These are phyloP conservation scores for Dalbergia cochinchinensis DNA, from an alignment of 306 rosid genomes.

Conservation along the genomic window DNA sequence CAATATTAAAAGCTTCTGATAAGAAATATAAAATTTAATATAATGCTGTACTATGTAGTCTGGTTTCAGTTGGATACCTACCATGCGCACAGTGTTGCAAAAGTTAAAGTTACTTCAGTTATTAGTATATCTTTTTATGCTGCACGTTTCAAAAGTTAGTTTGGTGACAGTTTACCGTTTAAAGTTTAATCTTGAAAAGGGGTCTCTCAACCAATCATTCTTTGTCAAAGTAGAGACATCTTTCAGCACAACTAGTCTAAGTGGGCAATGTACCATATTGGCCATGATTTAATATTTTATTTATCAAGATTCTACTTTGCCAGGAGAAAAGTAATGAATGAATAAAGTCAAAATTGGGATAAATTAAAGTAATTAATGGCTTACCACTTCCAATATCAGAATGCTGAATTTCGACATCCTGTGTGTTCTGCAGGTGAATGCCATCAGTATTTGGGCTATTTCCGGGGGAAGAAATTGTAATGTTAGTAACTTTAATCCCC, in stretches of 20 bases:
- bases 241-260: conserved; percentile 40
- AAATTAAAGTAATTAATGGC: conserved; percentile 28
- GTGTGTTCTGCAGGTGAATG: conserved; percentile 91
- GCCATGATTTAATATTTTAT: conserved; percentile 44
- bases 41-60: conserved; percentile 27
- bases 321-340: conserved; percentile 45
- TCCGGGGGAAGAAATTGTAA: conserved; percentile 83
- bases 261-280: conserved; percentile 55
- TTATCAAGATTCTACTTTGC: conserved; percentile 43
- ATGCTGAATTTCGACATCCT: conserved; percentile 79
- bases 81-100: conserved; percentile 26
- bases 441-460: conserved; percentile 94
- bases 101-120: conserved; percentile 49
- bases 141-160: conserved; percentile 67
- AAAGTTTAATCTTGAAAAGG: conserved; percentile 45
- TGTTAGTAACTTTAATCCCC: conserved; percentile 64
- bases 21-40: conserved; percentile 28
- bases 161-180: conserved; percentile 62
- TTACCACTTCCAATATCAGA: conserved; percentile 79
- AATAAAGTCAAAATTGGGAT: neutral
- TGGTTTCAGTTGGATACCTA: conserved; percentile 31
- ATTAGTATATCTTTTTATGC: conserved; percentile 32
- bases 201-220: conserved; percentile 46
- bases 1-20: conserved; percentile 31
- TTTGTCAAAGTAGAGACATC: conserved; percentile 37